Evolutionary conservation across 139 green algal species (phyloP), one percentile per base, ranked within the genome.

Genomic region (Tetraselmis striata): DNA sequence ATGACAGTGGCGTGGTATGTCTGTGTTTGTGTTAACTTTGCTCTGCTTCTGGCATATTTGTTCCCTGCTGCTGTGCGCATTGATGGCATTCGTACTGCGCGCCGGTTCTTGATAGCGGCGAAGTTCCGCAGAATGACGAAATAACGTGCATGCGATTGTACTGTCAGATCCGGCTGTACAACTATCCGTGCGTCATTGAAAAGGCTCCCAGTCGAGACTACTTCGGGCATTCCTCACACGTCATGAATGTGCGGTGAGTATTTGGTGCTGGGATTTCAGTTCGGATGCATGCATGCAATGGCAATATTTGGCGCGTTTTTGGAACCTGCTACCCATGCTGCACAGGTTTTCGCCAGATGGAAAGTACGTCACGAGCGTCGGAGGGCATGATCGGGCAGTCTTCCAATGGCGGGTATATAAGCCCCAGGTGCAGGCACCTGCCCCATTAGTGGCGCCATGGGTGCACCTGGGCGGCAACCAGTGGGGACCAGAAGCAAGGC

Each of bases 161-260:
- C 45, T 67, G 45, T 67, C 45, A 67, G 45, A 67, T 67, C 5
- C 45, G 89, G 83, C 90, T 94, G 0, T 92, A 92, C 87, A 94
- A 93, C 86, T 94, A 92, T 85, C 92, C 92, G 1, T 90, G 84
- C 67, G 90, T 94, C 26, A 78, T 95, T 28, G 82, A 93, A 2
- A 86, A 93, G 30, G 92, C 90, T 25, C 89, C 91, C 2, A 86
- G 89, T 83, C 80, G 84, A 80, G 87, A 84, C 0, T 94, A 94
- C 86, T 77, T 82, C 11, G 92, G 92, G 30, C 92, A 95, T 87
- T 90, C 81, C 75, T 86, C 83, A 24, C 91, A 94, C 85, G 90
- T 95, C 26, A 88, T 91, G 90, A 84, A 87, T 28, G 89, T 94
- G 32, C 78, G 88, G 29, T 95, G 45, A 18, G 45, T 67, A n/a